Conservation (phyloP, 1,139 yeast genomes). For the Blastobotrys elegans region DNA sequence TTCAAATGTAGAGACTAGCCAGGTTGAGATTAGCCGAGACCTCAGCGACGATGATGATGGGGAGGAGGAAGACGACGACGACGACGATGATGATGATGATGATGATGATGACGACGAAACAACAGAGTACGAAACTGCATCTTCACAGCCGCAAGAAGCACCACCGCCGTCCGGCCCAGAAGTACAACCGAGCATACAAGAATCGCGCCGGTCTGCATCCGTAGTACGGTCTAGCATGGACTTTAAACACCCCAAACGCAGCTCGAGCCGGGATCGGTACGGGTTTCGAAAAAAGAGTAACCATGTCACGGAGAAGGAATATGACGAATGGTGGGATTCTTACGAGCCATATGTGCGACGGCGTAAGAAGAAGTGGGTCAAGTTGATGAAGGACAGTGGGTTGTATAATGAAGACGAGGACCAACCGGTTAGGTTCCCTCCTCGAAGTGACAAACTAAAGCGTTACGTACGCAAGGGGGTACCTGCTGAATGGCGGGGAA, state of each 20-base stretch:
- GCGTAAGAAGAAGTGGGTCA: slow-evolving; percentile 72
- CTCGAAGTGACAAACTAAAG: slow-evolving; percentile 73
- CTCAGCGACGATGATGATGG: not conserved
- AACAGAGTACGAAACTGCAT: not conserved
- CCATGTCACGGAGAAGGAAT: slow-evolving; percentile 49
- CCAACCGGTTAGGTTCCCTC: slow-evolving; percentile 59
- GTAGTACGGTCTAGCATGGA: slow-evolving; percentile 14
- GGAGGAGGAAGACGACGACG: not conserved
- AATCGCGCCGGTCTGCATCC: slow-evolving; percentile 14
- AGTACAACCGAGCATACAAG: slow-evolving; percentile 2
- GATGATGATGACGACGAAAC: not conserved
- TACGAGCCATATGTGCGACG: slow-evolving; percentile 60
- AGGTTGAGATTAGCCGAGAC: not conserved
- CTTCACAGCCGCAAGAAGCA: not conserved
- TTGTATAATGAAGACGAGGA: slow-evolving; percentile 33
- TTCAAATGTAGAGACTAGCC: not conserved
- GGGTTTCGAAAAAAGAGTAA: slow-evolving; percentile 72
- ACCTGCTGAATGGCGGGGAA: slow-evolving; percentile 96
- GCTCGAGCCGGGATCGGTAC: slow-evolving; percentile 56
- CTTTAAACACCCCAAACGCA: slow-evolving; percentile 4
- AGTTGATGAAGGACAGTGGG: slow-evolving; percentile 63
- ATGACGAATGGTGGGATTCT: slow-evolving; percentile 67
- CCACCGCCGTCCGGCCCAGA: not conserved
- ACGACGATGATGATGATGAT: not conserved
- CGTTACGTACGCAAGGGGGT: slow-evolving; percentile 85